These are phyloP conservation scores for Tylopilus felleus DNA, from an alignment of 768 basidiomycete species.

Conservation along the genomic window DNA sequence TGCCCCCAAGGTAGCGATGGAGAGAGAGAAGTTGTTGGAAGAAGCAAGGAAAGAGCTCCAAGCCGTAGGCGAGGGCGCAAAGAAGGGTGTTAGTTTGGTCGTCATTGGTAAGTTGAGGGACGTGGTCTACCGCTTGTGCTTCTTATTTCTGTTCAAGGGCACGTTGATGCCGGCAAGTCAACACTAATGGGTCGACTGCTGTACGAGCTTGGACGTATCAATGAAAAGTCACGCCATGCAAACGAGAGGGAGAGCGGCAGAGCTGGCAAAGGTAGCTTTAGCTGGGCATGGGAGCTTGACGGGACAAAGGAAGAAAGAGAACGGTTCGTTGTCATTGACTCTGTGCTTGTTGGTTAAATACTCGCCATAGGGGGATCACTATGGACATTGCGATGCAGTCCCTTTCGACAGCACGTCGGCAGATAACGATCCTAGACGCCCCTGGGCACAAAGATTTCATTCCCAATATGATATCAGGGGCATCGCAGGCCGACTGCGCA, in stretches of 20 bases:
- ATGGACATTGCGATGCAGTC: slow-evolving; percentile 94
- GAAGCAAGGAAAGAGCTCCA: slow-evolving; percentile 62
- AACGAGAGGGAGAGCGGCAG: slow-evolving; percentile 90
- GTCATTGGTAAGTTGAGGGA: slow-evolving; percentile 69
- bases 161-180: slow-evolving; percentile 98
- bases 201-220: slow-evolving; percentile 86
- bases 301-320: slow-evolving; percentile 91
- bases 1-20: slow-evolving; percentile 61
- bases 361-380: slow-evolving; percentile 76
- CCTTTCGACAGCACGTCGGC: slow-evolving; percentile 65
- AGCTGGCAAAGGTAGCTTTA: slow-evolving; percentile 92
- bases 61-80: slow-evolving; percentile 46
- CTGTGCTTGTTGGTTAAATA: slow-evolving; percentile 7
- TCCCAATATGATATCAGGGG: slow-evolving; percentile 99
- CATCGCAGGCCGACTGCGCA: slow-evolving; percentile 94
- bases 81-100: slow-evolving; percentile 78
- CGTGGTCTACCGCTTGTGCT: not conserved
- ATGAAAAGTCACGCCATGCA: slow-evolving; percentile 76
- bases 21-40: slow-evolving; percentile 78
- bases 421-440: slow-evolving; percentile 93
- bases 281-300: slow-evolving; percentile 98
- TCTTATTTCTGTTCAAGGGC: slow-evolving; percentile 52
- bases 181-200: slow-evolving; percentile 94
- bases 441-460: slow-evolving; percentile 98
- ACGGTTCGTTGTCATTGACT: slow-evolving; percentile 49